These are phyloP conservation scores for Hymenoscyphus infarciens DNA, from an alignment of 2,329 filamentous ascomycete species.

Conservation along the genomic window DNA sequence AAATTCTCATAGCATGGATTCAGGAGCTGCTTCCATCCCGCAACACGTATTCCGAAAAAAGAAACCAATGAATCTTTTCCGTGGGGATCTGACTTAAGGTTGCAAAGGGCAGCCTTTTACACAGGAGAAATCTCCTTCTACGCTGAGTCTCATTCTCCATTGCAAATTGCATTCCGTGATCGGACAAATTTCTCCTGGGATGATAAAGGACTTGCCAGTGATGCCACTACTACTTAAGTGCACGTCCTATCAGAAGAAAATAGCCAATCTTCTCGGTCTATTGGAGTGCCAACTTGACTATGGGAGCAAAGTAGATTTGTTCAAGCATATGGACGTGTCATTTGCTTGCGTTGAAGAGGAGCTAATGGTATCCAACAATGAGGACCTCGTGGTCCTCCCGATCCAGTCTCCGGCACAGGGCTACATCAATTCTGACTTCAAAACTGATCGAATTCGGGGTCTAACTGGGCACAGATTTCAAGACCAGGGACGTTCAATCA, in stretches of 20 bases:
- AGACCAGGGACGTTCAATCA: no score
- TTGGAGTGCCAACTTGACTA: neutral
- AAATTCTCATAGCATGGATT: neutral
- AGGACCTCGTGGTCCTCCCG: no score
- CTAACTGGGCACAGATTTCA: no score
- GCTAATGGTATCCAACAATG: no score
- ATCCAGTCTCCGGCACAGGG: no score
- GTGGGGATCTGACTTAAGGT: neutral
- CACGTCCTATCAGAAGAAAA: neutral
- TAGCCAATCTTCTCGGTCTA: neutral
- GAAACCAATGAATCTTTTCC: neutral
- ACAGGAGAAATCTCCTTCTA: neutral
- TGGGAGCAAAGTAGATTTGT: neutral
- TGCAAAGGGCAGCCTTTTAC: neutral
- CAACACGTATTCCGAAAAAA: neutral
- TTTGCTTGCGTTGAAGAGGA: neutral
- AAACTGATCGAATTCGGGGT: no score
- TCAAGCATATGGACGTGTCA: neutral
- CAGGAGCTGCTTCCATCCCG: neutral
- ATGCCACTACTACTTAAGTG: neutral
- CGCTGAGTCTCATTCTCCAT: no score
- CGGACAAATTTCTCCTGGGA: no score
- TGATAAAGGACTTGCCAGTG: neutral
- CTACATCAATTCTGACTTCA: no score
- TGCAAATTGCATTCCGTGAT: no score